A percentile compares a stretch with the other conserved stretches of the same genome.
These are phyloP conservation scores for Planoprotostelium fungivorum DNA, from an alignment of 78 protist genomes.

Conservation along the genomic window DNA sequence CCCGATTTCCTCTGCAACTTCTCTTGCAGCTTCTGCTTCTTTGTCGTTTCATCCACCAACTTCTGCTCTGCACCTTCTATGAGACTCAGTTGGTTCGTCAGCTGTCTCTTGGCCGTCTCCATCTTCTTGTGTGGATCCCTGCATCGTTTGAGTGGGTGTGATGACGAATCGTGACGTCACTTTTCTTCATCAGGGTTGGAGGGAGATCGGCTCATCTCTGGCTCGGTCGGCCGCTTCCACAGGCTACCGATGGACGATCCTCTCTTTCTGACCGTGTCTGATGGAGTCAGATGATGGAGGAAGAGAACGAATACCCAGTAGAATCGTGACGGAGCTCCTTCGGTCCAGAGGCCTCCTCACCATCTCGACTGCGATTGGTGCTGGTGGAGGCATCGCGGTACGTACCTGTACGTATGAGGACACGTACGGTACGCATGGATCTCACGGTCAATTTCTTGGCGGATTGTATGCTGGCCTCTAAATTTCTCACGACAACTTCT, in stretches of 20 bases:
- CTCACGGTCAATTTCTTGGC: neutral
- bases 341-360: neutral
- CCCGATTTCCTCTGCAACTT: neutral
- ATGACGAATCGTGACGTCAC: neutral
- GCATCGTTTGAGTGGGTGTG: neutral
- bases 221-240: neutral
- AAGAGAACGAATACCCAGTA: neutral
- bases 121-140: neutral
- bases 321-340: neutral
- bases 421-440: neutral
- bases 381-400: neutral
- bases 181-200: neutral
- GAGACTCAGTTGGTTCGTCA: neutral
- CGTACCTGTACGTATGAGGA: neutral
- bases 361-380: neutral
- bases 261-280: neutral
- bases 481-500: neutral
- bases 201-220: no score
- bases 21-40: no score
- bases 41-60: neutral
- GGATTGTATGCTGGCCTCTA: neutral
- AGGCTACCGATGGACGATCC: neutral
- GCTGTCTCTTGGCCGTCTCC: neutral
- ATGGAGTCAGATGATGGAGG: neutral
- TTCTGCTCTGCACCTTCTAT: neutral